Percentiles rank a stretch among this genome's conserved stretches.
These are phyloP conservation scores for Backusella liffmaniae DNA, from an alignment of 192 early-diverging fungal genomes.

Conservation along the genomic window DNA sequence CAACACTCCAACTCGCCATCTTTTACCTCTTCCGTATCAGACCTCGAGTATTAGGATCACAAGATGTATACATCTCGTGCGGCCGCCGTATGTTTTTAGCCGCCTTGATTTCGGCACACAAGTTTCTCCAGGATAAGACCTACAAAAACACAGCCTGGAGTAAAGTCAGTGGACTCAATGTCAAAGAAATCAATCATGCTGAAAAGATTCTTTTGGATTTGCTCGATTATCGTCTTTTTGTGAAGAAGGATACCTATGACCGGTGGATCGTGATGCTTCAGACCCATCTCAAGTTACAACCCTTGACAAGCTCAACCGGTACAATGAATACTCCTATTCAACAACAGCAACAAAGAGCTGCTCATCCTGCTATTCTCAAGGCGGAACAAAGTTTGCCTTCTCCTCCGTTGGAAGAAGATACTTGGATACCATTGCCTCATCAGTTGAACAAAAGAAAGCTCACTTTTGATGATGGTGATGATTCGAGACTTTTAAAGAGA, in stretches of 20 bases:
- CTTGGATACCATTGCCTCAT: not conserved
- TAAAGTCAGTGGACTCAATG: slow-evolving; percentile 80
- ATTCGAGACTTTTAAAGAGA: not conserved
- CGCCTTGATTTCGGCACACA: slow-evolving; percentile 84
- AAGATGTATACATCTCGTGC: slow-evolving; percentile 52
- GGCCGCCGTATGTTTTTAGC: slow-evolving; percentile 83
- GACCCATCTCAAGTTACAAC: slow-evolving; percentile 25
- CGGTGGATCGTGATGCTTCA: slow-evolving; percentile 37
- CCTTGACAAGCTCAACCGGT: not conserved
- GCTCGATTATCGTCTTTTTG: slow-evolving; percentile 79
- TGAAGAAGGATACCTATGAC: slow-evolving; percentile 41
- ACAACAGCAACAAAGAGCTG: not conserved
- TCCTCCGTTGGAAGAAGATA: slow-evolving; percentile 7
- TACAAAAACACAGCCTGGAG: slow-evolving; percentile 90
- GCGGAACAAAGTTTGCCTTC: not conserved
- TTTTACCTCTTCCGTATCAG: slow-evolving; percentile 49
- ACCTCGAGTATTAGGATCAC: slow-evolving; percentile 14
- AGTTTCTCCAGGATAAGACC: slow-evolving; percentile 82
- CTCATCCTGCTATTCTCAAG: not conserved
- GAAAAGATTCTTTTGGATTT: slow-evolving; percentile 78
- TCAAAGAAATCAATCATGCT: slow-evolving; percentile 78
- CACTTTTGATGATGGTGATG: not conserved
- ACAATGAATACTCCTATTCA: not conserved
- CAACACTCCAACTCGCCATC: slow-evolving; percentile 60
- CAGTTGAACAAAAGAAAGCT: not conserved